Conservation (phyloP, 768 basidiomycete genomes). For the Tylopilus subfusipes region DNA sequence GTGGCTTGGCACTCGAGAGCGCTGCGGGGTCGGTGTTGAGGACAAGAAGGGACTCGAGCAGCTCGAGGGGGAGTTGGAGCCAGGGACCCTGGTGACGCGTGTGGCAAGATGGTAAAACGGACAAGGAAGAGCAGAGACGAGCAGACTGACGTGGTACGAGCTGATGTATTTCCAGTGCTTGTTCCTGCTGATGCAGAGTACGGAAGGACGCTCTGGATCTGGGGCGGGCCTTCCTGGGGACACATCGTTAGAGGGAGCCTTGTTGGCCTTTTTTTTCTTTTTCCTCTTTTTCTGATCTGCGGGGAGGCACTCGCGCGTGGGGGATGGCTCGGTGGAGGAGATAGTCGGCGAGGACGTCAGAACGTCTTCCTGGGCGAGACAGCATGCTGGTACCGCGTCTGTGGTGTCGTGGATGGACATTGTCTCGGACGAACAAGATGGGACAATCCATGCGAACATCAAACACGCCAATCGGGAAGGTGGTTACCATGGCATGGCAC, state of each 20-base stretch:
- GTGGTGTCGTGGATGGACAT: not conserved
- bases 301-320: constrained; percentile 6
- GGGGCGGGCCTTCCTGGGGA: constrained; percentile 30
- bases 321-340: constrained; percentile 20
- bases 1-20: constrained; percentile 45
- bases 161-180: constrained; percentile 95
- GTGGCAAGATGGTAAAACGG: not conserved
- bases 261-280: constrained; percentile 54
- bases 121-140: not conserved
- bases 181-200: constrained; percentile 85
- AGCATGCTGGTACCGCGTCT: not conserved
- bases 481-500: constrained; percentile 15
- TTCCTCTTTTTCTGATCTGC: constrained; percentile 64
- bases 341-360: not conserved
- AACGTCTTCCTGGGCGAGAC: not conserved
- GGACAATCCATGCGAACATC: not conserved
- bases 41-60: constrained; percentile 75
- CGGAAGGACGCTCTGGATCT: constrained; percentile 51
- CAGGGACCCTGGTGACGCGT: constrained; percentile 67
- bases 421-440: not conserved
- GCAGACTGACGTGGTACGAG: constrained; percentile 73
- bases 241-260: constrained; percentile 31
- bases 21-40: constrained; percentile 76
- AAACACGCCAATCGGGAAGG: constrained; percentile 9
- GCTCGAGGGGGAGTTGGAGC: constrained; percentile 84